Evolutionary conservation across 129 eudicot species (phyloP).

Genomic region (Pittosporum tobira): DNA sequence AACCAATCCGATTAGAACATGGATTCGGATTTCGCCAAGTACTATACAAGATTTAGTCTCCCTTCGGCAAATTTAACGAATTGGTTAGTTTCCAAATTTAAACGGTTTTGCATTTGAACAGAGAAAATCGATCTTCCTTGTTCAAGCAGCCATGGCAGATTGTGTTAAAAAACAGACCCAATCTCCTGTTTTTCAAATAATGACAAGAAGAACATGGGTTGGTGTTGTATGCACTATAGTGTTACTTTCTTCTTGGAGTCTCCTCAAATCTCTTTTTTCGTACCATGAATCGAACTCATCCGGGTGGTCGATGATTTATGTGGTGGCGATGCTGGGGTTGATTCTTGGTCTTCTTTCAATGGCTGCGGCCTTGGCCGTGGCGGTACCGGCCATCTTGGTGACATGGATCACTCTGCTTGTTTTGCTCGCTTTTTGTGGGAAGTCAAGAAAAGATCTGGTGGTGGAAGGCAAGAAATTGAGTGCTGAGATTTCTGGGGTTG

Average conservation of each 20-base stretch:
- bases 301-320: constrained; percentile 62
- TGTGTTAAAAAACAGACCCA: constrained; percentile 1
- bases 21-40: too few species aligned
- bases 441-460: constrained; percentile 55
- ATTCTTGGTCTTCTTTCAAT: constrained; percentile 65
- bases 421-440: constrained; percentile 62
- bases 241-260: constrained; percentile 51
- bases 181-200: constrained; percentile 20
- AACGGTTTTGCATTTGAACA: too few species aligned
- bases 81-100: too few species aligned
- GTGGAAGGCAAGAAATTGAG: constrained; percentile 87
- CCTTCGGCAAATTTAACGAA: too few species aligned
- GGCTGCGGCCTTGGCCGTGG: constrained; percentile 82
- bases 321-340: constrained; percentile 47
- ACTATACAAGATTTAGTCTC: too few species aligned
- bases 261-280: constrained; percentile 46
- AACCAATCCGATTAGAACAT: too few species aligned
- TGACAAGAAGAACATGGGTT: constrained; percentile 64
- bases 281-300: constrained; percentile 45
- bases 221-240: constrained; percentile 49
- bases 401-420: constrained; percentile 86
- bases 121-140: too few species aligned
- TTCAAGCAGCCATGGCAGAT: constrained; percentile 23
- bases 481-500: constrained; percentile 59
- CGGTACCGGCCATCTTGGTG: constrained; percentile 69